Evolutionary conservation across 169 alveolate species (phyloP).

Genomic region (Plasmodium vivax): DNA sequence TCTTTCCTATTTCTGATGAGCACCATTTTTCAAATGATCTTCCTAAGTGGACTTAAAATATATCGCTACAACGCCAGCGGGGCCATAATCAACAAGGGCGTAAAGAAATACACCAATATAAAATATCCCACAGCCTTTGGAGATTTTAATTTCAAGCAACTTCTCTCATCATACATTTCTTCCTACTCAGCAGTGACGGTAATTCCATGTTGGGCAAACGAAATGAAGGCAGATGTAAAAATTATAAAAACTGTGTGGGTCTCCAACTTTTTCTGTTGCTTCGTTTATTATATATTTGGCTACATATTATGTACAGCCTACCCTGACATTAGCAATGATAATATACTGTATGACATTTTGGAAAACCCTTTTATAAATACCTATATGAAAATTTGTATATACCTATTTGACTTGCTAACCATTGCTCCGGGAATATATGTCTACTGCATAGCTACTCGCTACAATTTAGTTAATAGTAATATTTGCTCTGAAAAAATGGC

Average conservation of each 20-base stretch:
- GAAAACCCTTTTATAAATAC: conserved; percentile 73
- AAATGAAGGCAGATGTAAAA: conserved; percentile 83
- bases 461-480: conserved; percentile 82
- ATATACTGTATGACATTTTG: conserved; percentile 58
- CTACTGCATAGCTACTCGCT: conserved; percentile 80
- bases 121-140: conserved; percentile 78
- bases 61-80: conserved; percentile 25
- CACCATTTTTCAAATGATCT: conserved; percentile 76
- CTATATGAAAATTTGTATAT: conserved; percentile 72
- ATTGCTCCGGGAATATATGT: conserved; percentile 83
- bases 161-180: conserved; percentile 78
- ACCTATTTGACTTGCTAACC: conserved; percentile 78
- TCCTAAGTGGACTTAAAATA: conserved; percentile 46
- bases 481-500: conserved; percentile 76
- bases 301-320: conserved; percentile 74
- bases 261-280: conserved; percentile 78
- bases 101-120: conserved; percentile 14
- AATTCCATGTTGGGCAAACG: conserved; percentile 87
- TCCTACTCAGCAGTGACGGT: conserved; percentile 80
- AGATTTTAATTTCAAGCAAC: conserved; percentile 61
- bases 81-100: neutral
- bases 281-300: conserved; percentile 79
- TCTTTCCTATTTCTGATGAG: conserved; percentile 81
- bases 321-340: conserved; percentile 63
- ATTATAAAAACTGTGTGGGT: conserved; percentile 80